Percentiles rank a stretch among this genome's conserved stretches.
These are phyloP conservation scores for Boletus smithii DNA, from an alignment of 1,284 basidiomycete genomes.

Conservation along the genomic window DNA sequence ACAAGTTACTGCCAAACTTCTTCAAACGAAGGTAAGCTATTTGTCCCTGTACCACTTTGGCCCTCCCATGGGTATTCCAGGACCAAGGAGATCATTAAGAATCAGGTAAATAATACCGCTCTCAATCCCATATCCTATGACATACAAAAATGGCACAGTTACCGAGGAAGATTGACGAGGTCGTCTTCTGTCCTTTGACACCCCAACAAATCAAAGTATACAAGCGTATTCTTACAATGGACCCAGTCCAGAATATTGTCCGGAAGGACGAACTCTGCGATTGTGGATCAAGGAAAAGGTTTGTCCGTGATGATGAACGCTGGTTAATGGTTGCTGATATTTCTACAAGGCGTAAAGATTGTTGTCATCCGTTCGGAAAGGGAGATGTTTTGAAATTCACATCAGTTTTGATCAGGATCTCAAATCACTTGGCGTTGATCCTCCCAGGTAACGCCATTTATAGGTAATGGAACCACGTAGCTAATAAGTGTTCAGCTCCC, in stretches of 20 bases:
- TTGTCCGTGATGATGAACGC: constrained; percentile 18
- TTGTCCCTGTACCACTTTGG: neutral
- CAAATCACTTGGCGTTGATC: constrained; percentile 81
- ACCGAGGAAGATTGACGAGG: constrained; percentile 77
- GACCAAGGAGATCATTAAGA: constrained; percentile 77
- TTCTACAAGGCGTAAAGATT: constrained; percentile 53
- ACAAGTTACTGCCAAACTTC: constrained; percentile 68
- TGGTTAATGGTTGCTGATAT: constrained; percentile 1
- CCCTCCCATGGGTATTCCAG: constrained; percentile 36
- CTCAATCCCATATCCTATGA: neutral
- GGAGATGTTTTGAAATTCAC: constrained; percentile 72
- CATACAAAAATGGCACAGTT: constrained; percentile 44
- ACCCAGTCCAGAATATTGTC: constrained; percentile 63
- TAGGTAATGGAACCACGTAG: neutral
- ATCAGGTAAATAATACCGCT: constrained; percentile 45
- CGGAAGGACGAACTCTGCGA: constrained; percentile 67
- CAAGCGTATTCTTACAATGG: constrained; percentile 59
- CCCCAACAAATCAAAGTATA: constrained; percentile 66
- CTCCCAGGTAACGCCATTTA: constrained; percentile 54
- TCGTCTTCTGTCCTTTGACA: constrained; percentile 87
- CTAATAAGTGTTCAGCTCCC: constrained; percentile 43
- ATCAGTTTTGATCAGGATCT: constrained; percentile 76
- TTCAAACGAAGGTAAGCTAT: constrained; percentile 68
- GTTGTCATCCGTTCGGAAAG: constrained; percentile 59
- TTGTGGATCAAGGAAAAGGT: constrained; percentile 62